Conservation (phyloP, 2,329 filamentous ascomycete species). For the Fusarium devonianum region DNA sequence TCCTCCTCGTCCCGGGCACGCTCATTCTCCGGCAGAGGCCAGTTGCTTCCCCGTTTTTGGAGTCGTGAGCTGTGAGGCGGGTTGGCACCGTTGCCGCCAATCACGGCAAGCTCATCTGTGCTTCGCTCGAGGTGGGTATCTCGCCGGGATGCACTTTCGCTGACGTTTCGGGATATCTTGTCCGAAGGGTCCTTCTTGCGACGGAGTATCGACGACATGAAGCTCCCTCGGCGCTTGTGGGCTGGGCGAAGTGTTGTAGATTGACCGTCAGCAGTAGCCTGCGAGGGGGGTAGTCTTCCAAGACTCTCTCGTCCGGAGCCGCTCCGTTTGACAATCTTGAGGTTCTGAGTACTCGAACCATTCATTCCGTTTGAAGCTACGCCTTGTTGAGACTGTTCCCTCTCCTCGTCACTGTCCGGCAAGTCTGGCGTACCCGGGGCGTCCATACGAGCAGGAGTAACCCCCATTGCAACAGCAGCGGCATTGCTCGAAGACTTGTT, state of each 20-base stretch:
- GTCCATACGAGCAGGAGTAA: constrained; percentile 52
- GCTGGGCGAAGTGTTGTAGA: constrained; percentile 37
- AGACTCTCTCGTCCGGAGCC: constrained; percentile 53
- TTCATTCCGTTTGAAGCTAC: constrained; percentile 5
- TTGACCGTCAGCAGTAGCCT: constrained; percentile 30
- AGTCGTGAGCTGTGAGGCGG: constrained; percentile 32
- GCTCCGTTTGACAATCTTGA: constrained; percentile 48
- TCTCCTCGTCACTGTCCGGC: constrained; percentile 65
- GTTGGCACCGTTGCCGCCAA: constrained; percentile 50
- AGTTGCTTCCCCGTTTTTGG: constrained; percentile 43
- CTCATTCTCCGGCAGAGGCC: constrained; percentile 47
- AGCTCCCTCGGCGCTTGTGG: constrained; percentile 54
- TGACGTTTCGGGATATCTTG: constrained; percentile 61
- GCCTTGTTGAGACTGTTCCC: constrained; percentile 29
- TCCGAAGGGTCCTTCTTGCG: constrained; percentile 62
- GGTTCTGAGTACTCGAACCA: constrained; percentile 29
- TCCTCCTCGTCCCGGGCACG: constrained; percentile 44
- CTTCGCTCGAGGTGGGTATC: constrained; percentile 70
- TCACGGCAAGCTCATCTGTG: constrained; percentile 57
- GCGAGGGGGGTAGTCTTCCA: constrained; percentile 29
- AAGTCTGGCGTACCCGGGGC: constrained; percentile 64
- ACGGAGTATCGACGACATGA: constrained; percentile 67
- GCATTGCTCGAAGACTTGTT: constrained; percentile 41
- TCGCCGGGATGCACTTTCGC: constrained; percentile 66
- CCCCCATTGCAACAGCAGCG: constrained; percentile 49